Base-by-base conservation (phyloP, 1,139 yeast species). In the Petasospora fabianii region DNA sequence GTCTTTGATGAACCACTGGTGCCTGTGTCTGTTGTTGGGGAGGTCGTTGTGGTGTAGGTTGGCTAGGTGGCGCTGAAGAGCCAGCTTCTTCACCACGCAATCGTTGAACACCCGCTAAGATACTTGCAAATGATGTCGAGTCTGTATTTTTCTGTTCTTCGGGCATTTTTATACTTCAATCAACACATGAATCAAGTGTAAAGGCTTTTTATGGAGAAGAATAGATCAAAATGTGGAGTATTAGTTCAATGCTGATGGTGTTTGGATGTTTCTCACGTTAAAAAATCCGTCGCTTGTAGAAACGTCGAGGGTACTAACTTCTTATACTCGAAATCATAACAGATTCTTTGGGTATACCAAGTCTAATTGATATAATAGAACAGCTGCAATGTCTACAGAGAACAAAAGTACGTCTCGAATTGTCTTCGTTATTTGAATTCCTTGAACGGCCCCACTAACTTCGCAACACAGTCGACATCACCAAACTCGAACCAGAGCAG, bases 401-500 rank as follows among this genome's bases (percentile, higher is more conserved):
- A 42, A 41, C 39, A 44, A 42, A 20, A 46, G 51, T 47, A 22
- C 24, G 17, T 48, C 41, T n/a, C n/a, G n/a, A n/a, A n/a, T 3
- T 4, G 2, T 16, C 11, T 3, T 18, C 4, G 20, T 9, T 16
- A n/a, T 16, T 9, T 11, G 4, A 30, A 16, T 18, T 13, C 16
- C 6, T 6, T 15, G 20, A 16, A 16, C n/a, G 13, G 6, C 3
- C 5, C 12, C 17, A 28, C 37, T 22, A 24, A 27, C 24, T 15
- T 11, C 12, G 6, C n/a, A 3, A 6, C 24, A 27, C 43, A 61
- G 66, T 66, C 41, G 95, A 88, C 56, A 68, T 88, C 54, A 70
- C 80, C 22, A 71, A 77, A 51, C 74, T 90, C 45, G 79, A 80
- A 39, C 84, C 94, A 3, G 94, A 87, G 57, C 97, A 92, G 62